Conservation (phyloP, 805 yeast genomes). For the Kuraishia ogatae region DNA sequence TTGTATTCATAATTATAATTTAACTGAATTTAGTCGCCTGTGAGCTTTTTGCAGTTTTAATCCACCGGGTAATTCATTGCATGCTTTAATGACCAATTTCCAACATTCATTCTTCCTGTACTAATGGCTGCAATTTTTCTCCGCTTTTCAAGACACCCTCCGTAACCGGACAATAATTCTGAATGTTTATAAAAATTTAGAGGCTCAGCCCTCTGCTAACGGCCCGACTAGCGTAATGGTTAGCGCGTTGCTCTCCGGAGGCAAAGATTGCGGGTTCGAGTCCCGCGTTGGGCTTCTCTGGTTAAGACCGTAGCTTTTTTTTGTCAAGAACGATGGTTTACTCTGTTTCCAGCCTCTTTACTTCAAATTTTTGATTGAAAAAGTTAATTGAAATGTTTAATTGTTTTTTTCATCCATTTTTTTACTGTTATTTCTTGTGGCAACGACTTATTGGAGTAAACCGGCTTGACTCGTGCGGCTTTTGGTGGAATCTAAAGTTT, state of each 20-base stretch:
- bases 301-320: constrained; percentile 1
- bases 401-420: neutral
- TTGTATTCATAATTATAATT: neutral
- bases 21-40: too few species aligned
- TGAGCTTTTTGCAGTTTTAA: too few species aligned
- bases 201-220: constrained; percentile 1
- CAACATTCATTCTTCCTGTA: neutral
- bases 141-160: neutral
- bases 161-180: neutral
- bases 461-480: too few species aligned
- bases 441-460: too few species aligned
- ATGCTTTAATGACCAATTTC: neutral
- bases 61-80: too few species aligned
- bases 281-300: constrained; percentile 54
- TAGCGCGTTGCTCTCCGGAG: constrained; percentile 69
- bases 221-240: constrained; percentile 72
- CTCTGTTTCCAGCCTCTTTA: too few species aligned
- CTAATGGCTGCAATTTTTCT: neutral
- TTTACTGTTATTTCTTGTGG: too few species aligned
- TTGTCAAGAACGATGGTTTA: neutral
- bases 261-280: constrained; percentile 71
- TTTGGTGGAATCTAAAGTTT: too few species aligned
- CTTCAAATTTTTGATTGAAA: too few species aligned
- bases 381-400: neutral
- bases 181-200: neutral